Evolutionary conservation across 176 grass and related monocot species (phyloP), one percentile per base, ranked within the genome.

Genomic region (Musa troglodytarum): DNA sequence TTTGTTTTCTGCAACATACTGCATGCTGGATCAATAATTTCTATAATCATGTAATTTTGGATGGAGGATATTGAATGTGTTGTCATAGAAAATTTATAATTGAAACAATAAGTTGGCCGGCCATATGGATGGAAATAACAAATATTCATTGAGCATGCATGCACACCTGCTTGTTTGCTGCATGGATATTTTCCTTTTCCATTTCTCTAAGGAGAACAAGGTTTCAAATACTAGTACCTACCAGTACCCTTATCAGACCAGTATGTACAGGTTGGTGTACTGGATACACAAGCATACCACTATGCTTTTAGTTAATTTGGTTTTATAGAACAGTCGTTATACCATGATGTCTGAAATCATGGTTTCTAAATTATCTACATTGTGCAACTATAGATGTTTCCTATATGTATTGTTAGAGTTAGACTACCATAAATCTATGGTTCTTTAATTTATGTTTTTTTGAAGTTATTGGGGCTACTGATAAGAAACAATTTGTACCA

Each of bases 401-500:
- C n/a, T 61, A n/a, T 61, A 3, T 61, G 57, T 20, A n/a, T 15
- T 19, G n/a, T 61, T 7, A 61, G 57, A n/a, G n/a, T 61, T 7
- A 21, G 57, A n/a, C 3, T 61, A 17, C 57, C n/a, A n/a, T 61
- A 61, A 3, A 61, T 15, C 9, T n/a, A 17, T 61, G 21, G 15
- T 19, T 21, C 57, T 61, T 61, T n/a, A n/a, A 20, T 70, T 70
- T 29, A 22, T 67, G 5, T 70, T 16, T n/a, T 70, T 19, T 26
- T 75, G 12, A 28, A 49, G 34, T 49, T 54, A 54, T 66, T 82
- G 0, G 23, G 54, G 23, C 20, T 19, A 82, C 69, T 52, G 34
- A 79, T 71, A 11, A 71, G 4, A 82, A 79, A 52, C 22, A 63
- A 17, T 72, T 81, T 58, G 52, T 76, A 83, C 71, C 80, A 92